These are phyloP conservation scores for Backusella liffmaniae DNA, from an alignment of 192 early-diverging fungal genomes.

Conservation along the genomic window DNA sequence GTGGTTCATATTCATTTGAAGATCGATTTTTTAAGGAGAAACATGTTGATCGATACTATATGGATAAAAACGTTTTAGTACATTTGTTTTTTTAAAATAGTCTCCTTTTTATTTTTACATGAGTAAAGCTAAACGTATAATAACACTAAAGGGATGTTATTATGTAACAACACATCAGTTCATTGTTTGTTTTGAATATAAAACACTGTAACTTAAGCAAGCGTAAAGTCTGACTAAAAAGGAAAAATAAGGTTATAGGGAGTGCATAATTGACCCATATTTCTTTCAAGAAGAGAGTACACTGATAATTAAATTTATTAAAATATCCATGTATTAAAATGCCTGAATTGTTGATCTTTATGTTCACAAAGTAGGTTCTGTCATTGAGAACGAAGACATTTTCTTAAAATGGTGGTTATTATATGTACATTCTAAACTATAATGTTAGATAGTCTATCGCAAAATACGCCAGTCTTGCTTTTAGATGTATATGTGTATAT, in stretches of 20 bases:
- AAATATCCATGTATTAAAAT: neutral
- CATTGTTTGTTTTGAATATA: neutral
- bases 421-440: too few species aligned
- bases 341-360: neutral
- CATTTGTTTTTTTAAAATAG: too few species aligned
- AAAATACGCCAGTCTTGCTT: too few species aligned
- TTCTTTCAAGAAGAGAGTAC: neutral
- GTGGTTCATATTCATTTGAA: neutral
- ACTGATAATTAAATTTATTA: neutral
- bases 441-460: too few species aligned
- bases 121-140: too few species aligned
- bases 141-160: neutral
- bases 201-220: too few species aligned
- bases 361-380: too few species aligned
- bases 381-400: too few species aligned
- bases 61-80: too few species aligned
- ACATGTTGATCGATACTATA: neutral
- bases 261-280: neutral
- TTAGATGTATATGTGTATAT: too few species aligned
- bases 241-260: neutral
- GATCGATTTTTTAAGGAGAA: neutral
- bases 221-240: neutral
- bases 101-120: too few species aligned
- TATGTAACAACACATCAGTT: neutral
- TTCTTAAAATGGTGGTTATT: too few species aligned